A percentile compares a stretch with the other conserved stretches of the same genome.
Conservation (phyloP, 2,329 filamentous ascomycete species). For the Tolypocladium amazonense region DNA sequence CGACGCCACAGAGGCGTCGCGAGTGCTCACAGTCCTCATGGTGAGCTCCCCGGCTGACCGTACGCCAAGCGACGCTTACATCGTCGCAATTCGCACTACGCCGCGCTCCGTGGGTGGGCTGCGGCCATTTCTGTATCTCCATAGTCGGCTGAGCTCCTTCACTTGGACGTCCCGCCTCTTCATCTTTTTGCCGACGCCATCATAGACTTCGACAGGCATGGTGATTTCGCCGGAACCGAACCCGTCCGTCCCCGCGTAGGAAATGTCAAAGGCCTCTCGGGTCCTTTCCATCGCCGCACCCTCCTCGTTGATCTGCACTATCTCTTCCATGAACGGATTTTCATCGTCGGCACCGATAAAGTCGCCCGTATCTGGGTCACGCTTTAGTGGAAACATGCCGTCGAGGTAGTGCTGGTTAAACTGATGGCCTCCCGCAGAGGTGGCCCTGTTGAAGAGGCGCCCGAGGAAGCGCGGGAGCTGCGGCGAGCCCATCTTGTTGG, state of each 20-base stretch:
- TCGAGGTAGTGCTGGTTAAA: constrained; percentile 52
- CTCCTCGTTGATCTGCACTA: constrained; percentile 33
- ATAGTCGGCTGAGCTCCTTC: constrained; percentile 50
- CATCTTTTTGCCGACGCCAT: constrained; percentile 14
- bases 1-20: background rate
- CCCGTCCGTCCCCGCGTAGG: constrained; percentile 30
- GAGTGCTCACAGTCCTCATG: background rate
- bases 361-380: constrained; percentile 27
- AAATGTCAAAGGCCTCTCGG: constrained; percentile 36
- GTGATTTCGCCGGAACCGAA: constrained; percentile 23
- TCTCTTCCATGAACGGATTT: constrained; percentile 52
- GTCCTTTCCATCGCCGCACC: constrained; percentile 31
- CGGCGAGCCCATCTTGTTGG: constrained; percentile 25
- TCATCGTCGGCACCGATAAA: constrained; percentile 33
- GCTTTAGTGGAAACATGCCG: constrained; percentile 46
- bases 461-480: constrained; percentile 51
- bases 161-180: constrained; percentile 33
- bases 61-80: constrained; percentile 14
- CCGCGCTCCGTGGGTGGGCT: constrained; percentile 33
- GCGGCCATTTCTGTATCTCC: constrained; percentile 51
- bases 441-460: constrained; percentile 45
- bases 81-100: constrained; percentile 26
- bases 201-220: constrained; percentile 28
- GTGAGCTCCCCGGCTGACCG: background rate
- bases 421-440: constrained; percentile 43